A percentile compares a stretch with the other conserved stretches of the same genome.
phyloP scores from a whole-genome alignment of 2,329 filamentous ascomycete genomes.

The Tolypocladium album region DNA sequence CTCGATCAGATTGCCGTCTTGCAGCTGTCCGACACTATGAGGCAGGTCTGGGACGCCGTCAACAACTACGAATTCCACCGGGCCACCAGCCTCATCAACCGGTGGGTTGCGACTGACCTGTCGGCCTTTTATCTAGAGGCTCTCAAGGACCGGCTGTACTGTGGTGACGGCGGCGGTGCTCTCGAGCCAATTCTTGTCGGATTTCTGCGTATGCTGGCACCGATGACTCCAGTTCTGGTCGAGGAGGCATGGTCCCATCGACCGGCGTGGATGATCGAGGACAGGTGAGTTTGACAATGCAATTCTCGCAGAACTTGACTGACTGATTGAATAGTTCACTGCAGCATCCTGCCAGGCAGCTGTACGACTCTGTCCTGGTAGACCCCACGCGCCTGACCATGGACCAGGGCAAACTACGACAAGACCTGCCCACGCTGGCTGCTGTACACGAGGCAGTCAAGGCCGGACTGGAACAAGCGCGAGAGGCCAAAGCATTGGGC shows the following conservation, averaged over 20 bases:
- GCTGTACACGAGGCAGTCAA: constrained; percentile 59
- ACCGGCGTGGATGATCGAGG: constrained; percentile 50
- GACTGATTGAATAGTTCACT: constrained; percentile 13
- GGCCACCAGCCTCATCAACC: constrained; percentile 61
- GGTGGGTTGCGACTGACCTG: constrained; percentile 72
- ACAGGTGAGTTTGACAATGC: constrained; percentile 23
- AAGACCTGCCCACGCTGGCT: constrained; percentile 37
- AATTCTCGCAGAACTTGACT: neutral
- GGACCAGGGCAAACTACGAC: constrained; percentile 27
- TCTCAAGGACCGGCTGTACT: constrained; percentile 86
- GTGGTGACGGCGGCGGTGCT: constrained; percentile 57
- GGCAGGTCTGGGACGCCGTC: constrained; percentile 54
- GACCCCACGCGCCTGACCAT: constrained; percentile 25
- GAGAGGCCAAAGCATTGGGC: constrained; percentile 61
- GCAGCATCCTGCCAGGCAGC: constrained; percentile 32
- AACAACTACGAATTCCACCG: constrained; percentile 72
- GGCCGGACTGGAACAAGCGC: constrained; percentile 60
- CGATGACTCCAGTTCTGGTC: constrained; percentile 72
- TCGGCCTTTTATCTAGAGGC: constrained; percentile 93
- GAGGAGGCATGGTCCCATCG: constrained; percentile 81
- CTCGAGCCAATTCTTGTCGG: constrained; percentile 59
- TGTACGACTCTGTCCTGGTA: constrained; percentile 34
- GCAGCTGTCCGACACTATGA: constrained; percentile 58
- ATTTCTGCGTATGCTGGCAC: constrained; percentile 67
- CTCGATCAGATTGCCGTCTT: constrained; percentile 67